These are phyloP conservation scores for Uncinocarpus reesii DNA, from an alignment of 2,329 filamentous ascomycete genomes.

Conservation along the genomic window DNA sequence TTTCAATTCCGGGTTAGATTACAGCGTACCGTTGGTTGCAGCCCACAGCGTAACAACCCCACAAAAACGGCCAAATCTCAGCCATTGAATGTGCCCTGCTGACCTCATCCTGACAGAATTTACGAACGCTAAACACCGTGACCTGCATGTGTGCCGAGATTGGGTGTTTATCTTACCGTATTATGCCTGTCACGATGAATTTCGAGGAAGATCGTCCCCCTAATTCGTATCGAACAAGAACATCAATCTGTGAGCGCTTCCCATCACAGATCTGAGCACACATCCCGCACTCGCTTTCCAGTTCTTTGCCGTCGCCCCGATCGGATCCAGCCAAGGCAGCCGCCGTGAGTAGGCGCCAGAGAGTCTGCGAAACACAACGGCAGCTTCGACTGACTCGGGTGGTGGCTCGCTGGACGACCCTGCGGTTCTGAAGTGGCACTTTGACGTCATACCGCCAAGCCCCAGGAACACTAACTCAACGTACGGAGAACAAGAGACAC, in stretches of 20 bases:
- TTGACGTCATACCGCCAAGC: conserved; percentile 12
- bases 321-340: neutral
- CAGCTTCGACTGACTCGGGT: neutral
- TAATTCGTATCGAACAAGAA: conserved; percentile 7
- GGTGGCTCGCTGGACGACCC: neutral
- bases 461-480: conserved; percentile 11
- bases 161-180: conserved; percentile 5
- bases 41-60: conserved; percentile 6
- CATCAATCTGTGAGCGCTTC: neutral
- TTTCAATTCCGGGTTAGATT: neutral
- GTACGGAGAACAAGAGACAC: conserved; percentile 10
- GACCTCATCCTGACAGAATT: conserved; percentile 8
- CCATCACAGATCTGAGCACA: no score
- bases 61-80: neutral
- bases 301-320: neutral
- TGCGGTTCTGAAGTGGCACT: conserved; percentile 7
- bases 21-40: neutral
- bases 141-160: neutral
- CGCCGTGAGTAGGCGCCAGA: neutral
- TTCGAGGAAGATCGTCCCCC: conserved; percentile 1
- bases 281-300: neutral
- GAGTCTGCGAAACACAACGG: neutral
- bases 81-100: conserved; percentile 7
- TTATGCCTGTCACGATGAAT: conserved; percentile 1
- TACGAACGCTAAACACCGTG: neutral